These are phyloP conservation scores for Paxillus rubicundulus DNA, from an alignment of 768 basidiomycete species.

Conservation along the genomic window DNA sequence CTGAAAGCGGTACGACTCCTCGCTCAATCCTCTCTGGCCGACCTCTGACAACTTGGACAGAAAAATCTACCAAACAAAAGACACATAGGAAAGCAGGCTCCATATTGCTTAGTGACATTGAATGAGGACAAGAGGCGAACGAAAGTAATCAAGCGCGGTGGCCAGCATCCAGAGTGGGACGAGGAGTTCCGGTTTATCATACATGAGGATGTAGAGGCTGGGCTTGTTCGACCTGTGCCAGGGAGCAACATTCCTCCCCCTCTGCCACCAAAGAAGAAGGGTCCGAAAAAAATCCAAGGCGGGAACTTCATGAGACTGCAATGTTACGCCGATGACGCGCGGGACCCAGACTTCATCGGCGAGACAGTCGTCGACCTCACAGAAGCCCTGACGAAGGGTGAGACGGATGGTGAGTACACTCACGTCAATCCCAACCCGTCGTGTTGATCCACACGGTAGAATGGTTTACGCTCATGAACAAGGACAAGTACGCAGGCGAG, in stretches of 20 bases:
- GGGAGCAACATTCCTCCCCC: constrained; percentile 57
- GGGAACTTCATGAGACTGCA: constrained; percentile 74
- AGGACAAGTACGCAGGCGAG: constrained; percentile 93
- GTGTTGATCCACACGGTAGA: constrained; percentile 48
- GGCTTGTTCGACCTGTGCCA: constrained; percentile 41
- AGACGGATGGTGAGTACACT: constrained; percentile 80
- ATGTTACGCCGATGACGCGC: constrained; percentile 92
- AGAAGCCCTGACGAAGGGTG: constrained; percentile 89
- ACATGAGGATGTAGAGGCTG: constrained; percentile 67
- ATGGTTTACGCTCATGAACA: constrained; percentile 89
- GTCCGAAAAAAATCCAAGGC: constrained; percentile 56
- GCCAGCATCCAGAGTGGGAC: constrained; percentile 99
- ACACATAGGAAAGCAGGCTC: constrained; percentile 96
- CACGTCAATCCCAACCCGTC: not conserved
- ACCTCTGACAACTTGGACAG: constrained; percentile 40
- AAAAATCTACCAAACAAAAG: constrained; percentile 88
- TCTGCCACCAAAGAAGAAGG: constrained; percentile 63
- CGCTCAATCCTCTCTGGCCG: not conserved
- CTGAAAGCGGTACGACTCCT: constrained; percentile 79
- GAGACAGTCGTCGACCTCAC: constrained; percentile 86
- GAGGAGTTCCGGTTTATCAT: constrained; percentile 94
- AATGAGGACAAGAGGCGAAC: constrained; percentile 86
- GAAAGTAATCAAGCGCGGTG: constrained; percentile 92
- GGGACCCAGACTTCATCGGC: constrained; percentile 91
- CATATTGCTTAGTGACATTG: constrained; percentile 80